Evolutionary conservation across 176 grass and related monocot genomes (phyloP).

Genomic region (Phoenix roebelenii): DNA sequence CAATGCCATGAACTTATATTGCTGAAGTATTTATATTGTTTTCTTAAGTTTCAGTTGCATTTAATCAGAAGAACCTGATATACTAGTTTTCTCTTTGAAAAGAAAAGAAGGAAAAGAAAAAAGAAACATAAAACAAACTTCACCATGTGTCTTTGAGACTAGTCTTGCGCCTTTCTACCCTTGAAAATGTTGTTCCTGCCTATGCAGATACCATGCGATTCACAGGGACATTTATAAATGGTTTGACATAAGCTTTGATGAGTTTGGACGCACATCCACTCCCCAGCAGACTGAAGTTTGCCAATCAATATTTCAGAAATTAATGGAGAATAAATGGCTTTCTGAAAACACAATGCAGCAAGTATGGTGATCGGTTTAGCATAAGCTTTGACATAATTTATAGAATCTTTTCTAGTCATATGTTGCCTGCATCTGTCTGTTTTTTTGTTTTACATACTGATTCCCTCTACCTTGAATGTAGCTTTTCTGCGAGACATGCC

Average conservation of each 20-base stretch:
- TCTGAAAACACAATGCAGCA: constrained; percentile 95
- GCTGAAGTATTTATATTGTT: too few species aligned
- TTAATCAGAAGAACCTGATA: too few species aligned
- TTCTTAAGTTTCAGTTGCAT: too few species aligned
- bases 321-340: constrained; percentile 93
- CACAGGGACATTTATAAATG: constrained; percentile 83
- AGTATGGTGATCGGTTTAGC: constrained; percentile 19
- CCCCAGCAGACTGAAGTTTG: constrained; percentile 85
- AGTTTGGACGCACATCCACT: constrained; percentile 78
- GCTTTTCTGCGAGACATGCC: constrained; percentile 81
- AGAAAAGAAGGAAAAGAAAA: too few species aligned
- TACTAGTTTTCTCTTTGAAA: too few species aligned
- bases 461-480: constrained; percentile 21
- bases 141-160: background rate
- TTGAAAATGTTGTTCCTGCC: constrained; percentile 21
- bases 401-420: background rate
- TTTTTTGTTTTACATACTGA: constrained; percentile 18
- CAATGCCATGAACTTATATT: too few species aligned
- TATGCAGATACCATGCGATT: constrained; percentile 75
- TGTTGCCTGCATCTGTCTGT: background rate
- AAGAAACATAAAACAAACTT: background rate
- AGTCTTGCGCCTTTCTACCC: background rate
- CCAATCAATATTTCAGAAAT: constrained; percentile 81
- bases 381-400: background rate
- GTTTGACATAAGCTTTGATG: constrained; percentile 97